Evolutionary conservation across 2,329 filamentous ascomycete genomes (phyloP).

Genomic region (Neonectria hederae): DNA sequence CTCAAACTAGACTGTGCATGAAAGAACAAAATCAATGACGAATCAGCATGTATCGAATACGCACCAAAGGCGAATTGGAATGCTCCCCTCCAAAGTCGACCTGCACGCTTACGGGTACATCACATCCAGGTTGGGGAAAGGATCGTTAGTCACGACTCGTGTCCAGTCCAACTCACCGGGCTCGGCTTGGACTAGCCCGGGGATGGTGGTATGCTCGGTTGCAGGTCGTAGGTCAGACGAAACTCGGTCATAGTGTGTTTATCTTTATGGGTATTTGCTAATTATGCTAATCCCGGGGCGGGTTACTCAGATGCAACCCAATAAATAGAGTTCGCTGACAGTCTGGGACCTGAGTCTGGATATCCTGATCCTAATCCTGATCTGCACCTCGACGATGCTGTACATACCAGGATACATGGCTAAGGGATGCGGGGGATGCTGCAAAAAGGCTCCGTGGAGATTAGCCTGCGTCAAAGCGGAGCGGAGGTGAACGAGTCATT

Average conservation of each 20-base stretch:
- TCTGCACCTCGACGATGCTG: background rate
- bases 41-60: background rate
- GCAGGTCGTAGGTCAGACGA: background rate
- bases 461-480: background rate
- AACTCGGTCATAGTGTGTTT: background rate
- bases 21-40: background rate
- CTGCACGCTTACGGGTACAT: background rate
- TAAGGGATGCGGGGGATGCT: background rate
- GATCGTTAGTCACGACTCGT: constrained; percentile 18
- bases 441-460: background rate
- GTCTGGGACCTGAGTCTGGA: background rate
- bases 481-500: constrained; percentile 2
- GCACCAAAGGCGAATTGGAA: background rate
- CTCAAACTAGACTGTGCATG: background rate
- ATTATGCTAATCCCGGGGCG: too few species aligned
- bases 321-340: constrained; percentile 2
- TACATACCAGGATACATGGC: background rate
- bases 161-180: constrained; percentile 1
- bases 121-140: background rate
- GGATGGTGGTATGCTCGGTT: background rate
- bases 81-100: background rate
- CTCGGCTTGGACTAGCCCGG: background rate
- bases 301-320: background rate
- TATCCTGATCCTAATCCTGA: constrained; percentile 5
- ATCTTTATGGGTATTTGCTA: too few species aligned